Percentiles rank a stretch among this genome's conserved stretches.
These are phyloP conservation scores for Apiosordaria backusii DNA, from an alignment of 495 filamentous ascomycete genomes.

Conservation along the genomic window DNA sequence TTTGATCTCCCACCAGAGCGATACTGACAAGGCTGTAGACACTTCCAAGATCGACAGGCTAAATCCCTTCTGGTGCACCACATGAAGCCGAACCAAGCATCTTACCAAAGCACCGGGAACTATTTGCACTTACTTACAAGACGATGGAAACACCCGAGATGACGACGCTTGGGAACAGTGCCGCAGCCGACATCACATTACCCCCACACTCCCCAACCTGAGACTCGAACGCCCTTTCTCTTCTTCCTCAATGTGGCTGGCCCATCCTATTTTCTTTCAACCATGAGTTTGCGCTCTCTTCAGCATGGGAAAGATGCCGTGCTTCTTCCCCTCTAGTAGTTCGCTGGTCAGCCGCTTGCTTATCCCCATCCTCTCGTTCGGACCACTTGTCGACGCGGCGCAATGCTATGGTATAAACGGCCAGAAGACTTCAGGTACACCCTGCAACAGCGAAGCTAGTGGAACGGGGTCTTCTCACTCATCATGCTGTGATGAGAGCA, in stretches of 20 bases:
- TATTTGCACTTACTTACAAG: background rate
- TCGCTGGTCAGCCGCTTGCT: background rate
- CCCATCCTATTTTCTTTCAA: background rate
- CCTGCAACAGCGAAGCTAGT: slow-evolving; percentile 21
- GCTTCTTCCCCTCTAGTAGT: background rate
- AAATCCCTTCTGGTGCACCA: slow-evolving; percentile 7
- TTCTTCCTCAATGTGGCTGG: background rate
- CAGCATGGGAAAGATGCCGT: background rate
- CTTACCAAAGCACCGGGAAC: slow-evolving; percentile 7
- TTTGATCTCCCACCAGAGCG: background rate
- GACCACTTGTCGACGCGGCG: slow-evolving; percentile 2
- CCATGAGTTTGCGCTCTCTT: background rate
- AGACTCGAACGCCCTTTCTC: background rate
- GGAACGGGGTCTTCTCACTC: slow-evolving; percentile 29
- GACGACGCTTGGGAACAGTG: background rate
- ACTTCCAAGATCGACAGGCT: slow-evolving; percentile 15
- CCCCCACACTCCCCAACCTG: background rate
- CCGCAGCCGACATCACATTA: background rate
- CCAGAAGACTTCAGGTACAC: slow-evolving; percentile 19
- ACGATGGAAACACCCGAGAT: background rate
- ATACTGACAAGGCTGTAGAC: slow-evolving; percentile 1
- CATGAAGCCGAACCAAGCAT: slow-evolving; percentile 11
- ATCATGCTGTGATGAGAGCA: slow-evolving; percentile 30
- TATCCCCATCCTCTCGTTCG: background rate
- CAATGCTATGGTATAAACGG: slow-evolving; percentile 25